Evolutionary conservation across 192 early-diverging fungal species (phyloP), one percentile per base, ranked within the genome.

Genomic region (Rhizophagus sp.): DNA sequence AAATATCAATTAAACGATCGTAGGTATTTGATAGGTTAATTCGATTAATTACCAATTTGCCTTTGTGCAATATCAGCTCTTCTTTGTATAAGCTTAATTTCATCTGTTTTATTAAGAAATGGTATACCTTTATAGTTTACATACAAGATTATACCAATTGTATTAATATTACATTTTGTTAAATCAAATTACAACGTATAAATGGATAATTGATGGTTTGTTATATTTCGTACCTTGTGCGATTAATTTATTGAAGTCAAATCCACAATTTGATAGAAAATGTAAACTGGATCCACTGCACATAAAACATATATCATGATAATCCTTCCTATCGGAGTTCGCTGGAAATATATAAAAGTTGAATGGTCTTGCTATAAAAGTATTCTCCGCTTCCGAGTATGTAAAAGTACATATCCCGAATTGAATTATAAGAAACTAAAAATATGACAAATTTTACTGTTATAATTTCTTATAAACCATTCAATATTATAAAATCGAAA

Each of bases 241-340:
- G 49, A 96, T 91, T 88, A 94, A 94, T 73, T 96, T 95, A 86
- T 97, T 96, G 62, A 99, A 97, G 78, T 97, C 95, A 84, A 99
- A 97, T 3, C 89, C 85, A 83, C 93, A 92, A 7, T 87, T 82
- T 8, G 84, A 71, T 41, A 99, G 84, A 81, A 99, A 99, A 64
- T 91, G 88, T 30, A 99, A 62, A 72, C 88, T 89, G 30, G 83
- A 82, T 27, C 87, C 85, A 33, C 84, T 84, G 30, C 84, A 85
- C 36, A 81, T 75, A 52, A 88, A 88, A 57, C 83, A 83, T 13
- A 87, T 81, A 39, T 94, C 89, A 12, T 90, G 84, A 0, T 83
- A 82, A 67, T 90, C 82, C 63, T 65, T 71, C 47, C 75, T 75
- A 57, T 88, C 79, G 78, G 89, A 39, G 81, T 79, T 81, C 12